Evolutionary conservation across 1,139 yeast species (phyloP), one percentile per base, ranked within the genome.

Genomic region (Blastobotrys buckinghamii): DNA sequence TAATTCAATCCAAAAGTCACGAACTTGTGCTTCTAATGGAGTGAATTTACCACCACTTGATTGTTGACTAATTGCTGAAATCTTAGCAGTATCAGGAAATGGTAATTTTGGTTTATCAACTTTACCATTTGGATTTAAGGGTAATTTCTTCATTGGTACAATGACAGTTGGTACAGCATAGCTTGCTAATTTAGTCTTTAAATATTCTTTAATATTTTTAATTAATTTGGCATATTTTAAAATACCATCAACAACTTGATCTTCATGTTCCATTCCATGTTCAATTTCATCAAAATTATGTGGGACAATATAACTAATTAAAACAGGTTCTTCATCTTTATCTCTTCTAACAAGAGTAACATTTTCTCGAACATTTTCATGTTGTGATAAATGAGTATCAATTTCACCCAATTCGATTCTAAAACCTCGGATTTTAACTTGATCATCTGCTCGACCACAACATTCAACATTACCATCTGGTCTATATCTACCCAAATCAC

Each of bases 391-490:
- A 63, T 92, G 96, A 19, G 98, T 94, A 66, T 94, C 97, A 62
- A 94, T 94, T 70, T 94, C 99, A 55, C 99, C 98, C 50, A 94
- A 75, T 70, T 94, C 98, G 57, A 94, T 94, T 72, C 99, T 81
- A 78, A 94, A 94, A 1, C 99, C 99, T 71, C 98, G 82, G 56
- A 94, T 92, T 69, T 94, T 94, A 54, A 94, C 97, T 69, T 94
- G 99, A 66, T 92, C 97, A 70, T 94, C 99, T 29, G 98, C 98
- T 67, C 99, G 81, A 51, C 99, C 99, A 66, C 95, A 84, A 68
- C 97, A 92, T 72, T 92, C 99, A 56, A 94, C 92, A 69, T 92
- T 87, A 52, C 98, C 98, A 62, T 89, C 96, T 6, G 98, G 97
- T 51, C 90, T 73, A 66, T 92, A 94, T 59, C 98, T 81, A 46